phyloP scores from a whole-genome alignment of 768 basidiomycete genomes.

The Lactifluus pinguis region DNA sequence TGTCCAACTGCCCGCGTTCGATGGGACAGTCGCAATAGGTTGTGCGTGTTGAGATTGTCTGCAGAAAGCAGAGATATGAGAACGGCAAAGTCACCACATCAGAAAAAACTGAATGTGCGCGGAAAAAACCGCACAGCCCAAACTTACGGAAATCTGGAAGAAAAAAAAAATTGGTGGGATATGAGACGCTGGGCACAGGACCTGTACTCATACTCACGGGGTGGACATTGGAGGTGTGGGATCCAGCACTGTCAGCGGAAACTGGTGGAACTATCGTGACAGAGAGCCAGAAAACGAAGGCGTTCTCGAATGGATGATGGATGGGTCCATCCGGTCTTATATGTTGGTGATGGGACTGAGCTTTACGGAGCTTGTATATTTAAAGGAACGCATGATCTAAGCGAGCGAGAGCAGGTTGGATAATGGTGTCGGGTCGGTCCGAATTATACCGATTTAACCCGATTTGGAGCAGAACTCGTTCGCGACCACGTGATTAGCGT shows the following conservation, averaged over 20 bases:
- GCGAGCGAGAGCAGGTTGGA: too few species aligned
- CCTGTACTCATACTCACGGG: background rate
- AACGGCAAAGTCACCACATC: background rate
- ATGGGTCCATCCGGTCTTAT: background rate
- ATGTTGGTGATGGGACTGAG: background rate
- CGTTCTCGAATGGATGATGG: background rate
- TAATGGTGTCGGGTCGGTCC: too few species aligned
- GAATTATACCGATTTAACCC: too few species aligned
- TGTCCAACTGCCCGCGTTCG: background rate
- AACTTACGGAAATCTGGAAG: conserved; percentile 9
- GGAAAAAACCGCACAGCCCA: background rate
- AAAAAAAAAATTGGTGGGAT: background rate
- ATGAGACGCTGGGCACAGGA: background rate
- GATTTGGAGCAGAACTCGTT: background rate
- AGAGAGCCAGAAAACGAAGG: background rate
- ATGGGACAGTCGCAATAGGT: background rate
- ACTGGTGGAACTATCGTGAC: background rate
- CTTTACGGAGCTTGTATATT: background rate
- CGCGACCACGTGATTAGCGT: conserved; percentile 12
- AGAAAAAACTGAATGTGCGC: background rate
- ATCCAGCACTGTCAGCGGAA: background rate
- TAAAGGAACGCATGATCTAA: background rate
- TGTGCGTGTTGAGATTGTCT: background rate
- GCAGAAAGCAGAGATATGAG: too few species aligned
- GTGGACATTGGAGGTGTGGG: background rate